phyloP scores from a whole-genome alignment of 495 filamentous ascomycete genomes.

The Penicillium subrubescens region DNA sequence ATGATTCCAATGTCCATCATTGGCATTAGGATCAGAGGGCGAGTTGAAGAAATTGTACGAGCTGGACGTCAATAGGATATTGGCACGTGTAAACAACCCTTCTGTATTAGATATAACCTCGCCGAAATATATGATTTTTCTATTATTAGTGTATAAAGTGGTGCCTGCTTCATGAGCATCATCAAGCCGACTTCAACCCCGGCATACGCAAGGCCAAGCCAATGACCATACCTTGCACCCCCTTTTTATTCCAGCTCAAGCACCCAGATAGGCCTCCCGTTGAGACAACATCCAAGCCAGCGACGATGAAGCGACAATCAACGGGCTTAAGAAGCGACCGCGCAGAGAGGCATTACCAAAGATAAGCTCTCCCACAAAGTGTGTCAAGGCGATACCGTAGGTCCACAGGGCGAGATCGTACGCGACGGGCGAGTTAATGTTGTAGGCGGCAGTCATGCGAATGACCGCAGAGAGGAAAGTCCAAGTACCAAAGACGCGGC shows the following conservation, averaged over 20 bases:
- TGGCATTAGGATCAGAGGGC: background rate
- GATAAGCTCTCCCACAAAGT: conserved; percentile 79
- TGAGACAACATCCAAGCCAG: conserved; percentile 82
- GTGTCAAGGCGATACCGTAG: conserved; percentile 73
- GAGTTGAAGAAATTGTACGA: background rate
- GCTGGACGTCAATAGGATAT: background rate
- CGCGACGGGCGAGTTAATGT: conserved; percentile 66
- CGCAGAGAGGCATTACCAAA: conserved; percentile 73
- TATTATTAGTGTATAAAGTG: background rate
- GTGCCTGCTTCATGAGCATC: background rate
- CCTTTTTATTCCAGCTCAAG: conserved; percentile 9
- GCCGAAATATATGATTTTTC: background rate
- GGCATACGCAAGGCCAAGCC: background rate
- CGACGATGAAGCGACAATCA: conserved; percentile 69
- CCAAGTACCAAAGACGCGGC: conserved; percentile 90
- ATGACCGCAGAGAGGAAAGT: conserved; percentile 76
- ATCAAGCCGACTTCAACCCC: background rate
- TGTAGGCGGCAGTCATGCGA: conserved; percentile 82
- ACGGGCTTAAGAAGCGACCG: conserved; percentile 67
- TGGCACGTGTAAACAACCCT: background rate
- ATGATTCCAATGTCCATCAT: too few species aligned
- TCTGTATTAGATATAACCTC: background rate
- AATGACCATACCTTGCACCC: background rate
- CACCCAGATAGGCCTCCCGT: conserved; percentile 38
- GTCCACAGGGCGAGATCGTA: conserved; percentile 83